Percentiles rank a stretch among this genome's conserved stretches.
These are phyloP conservation scores for Davidsoniella australis DNA, from an alignment of 2,329 filamentous ascomycete genomes.

Conservation along the genomic window DNA sequence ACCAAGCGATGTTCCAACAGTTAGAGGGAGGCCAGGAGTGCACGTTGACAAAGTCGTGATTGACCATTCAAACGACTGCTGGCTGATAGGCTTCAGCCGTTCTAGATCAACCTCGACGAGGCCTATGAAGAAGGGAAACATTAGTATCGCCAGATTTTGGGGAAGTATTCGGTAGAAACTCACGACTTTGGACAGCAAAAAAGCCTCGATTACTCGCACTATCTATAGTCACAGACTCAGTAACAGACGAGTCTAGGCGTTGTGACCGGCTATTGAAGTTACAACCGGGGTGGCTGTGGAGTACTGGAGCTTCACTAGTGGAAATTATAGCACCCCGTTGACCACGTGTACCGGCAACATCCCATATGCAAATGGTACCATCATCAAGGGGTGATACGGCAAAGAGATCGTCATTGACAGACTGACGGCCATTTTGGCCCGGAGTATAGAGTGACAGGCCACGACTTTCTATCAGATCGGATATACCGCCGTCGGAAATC, in stretches of 20 bases:
- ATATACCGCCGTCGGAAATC: slow-evolving; percentile 23
- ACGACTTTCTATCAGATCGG: slow-evolving; percentile 45
- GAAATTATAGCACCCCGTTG: slow-evolving; percentile 43
- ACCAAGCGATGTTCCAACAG: slow-evolving; percentile 66
- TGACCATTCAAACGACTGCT: slow-evolving; percentile 59
- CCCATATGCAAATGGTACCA: slow-evolving; percentile 74
- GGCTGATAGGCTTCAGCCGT: slow-evolving; percentile 51
- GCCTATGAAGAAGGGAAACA: slow-evolving; percentile 18
- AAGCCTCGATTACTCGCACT: slow-evolving; percentile 50
- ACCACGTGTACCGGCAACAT: slow-evolving; percentile 39
- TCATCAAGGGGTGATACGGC: slow-evolving; percentile 70
- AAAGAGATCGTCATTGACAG: slow-evolving; percentile 27
- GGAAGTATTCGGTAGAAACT: slow-evolving; percentile 17
- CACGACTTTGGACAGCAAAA: slow-evolving; percentile 59
- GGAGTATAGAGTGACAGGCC: slow-evolving; percentile 52
- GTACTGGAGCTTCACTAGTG: slow-evolving; percentile 46
- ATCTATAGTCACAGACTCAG: slow-evolving; percentile 72
- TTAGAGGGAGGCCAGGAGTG: slow-evolving; percentile 50
- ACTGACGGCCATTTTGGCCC: slow-evolving; percentile 27
- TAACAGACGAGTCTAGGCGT: slow-evolving; percentile 45
- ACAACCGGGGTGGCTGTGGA: slow-evolving; percentile 21
- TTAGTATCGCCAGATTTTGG: slow-evolving; percentile 1
- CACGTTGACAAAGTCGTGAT: slow-evolving; percentile 69
- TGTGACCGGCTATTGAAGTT: slow-evolving; percentile 5
- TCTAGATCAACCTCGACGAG: slow-evolving; percentile 70